These are phyloP conservation scores for Inga oerstediana DNA, from an alignment of 306 rosid genomes.

Conservation along the genomic window DNA sequence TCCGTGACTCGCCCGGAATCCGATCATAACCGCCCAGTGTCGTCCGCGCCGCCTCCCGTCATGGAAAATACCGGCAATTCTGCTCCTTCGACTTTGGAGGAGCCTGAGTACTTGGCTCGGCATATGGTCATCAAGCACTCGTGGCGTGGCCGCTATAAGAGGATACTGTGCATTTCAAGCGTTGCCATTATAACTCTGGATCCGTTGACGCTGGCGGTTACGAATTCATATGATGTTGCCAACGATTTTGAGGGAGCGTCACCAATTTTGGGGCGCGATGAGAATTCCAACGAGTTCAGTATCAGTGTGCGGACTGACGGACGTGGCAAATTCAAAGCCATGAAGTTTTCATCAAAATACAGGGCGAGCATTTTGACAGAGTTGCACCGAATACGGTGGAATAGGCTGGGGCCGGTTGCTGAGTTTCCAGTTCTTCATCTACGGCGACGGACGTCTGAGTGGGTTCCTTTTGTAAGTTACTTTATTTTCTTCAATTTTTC, in stretches of 20 bases:
- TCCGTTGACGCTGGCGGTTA: constrained; percentile 79
- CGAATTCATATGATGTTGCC: constrained; percentile 80
- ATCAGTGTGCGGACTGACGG: constrained; percentile 87
- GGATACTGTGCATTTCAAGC: constrained; percentile 78
- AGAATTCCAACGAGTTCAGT: constrained; percentile 79
- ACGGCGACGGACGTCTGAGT: constrained; percentile 75
- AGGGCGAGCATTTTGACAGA: constrained; percentile 91
- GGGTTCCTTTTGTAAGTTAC: constrained; percentile 86
- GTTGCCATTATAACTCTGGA: constrained; percentile 71
- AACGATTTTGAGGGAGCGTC: constrained; percentile 71
- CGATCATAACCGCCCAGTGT: constrained; percentile 51
- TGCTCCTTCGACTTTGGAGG: constrained; percentile 59
- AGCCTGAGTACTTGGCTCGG: constrained; percentile 90
- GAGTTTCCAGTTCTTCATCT: constrained; percentile 95
- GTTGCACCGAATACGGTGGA: constrained; percentile 84
- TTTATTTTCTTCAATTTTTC: neutral
- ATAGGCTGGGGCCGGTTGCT: constrained; percentile 63
- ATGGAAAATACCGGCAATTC: constrained; percentile 47
- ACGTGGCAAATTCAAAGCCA: constrained; percentile 82
- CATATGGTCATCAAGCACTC: constrained; percentile 90
- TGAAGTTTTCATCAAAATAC: constrained; percentile 83
- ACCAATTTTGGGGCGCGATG: constrained; percentile 81
- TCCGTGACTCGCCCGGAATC: constrained; percentile 66
- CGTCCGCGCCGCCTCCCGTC: constrained; percentile 23
- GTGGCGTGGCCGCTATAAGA: constrained; percentile 98